Evolutionary conservation across 2,329 filamentous ascomycete genomes (phyloP).

Genomic region (Colletotrichum lentis): DNA sequence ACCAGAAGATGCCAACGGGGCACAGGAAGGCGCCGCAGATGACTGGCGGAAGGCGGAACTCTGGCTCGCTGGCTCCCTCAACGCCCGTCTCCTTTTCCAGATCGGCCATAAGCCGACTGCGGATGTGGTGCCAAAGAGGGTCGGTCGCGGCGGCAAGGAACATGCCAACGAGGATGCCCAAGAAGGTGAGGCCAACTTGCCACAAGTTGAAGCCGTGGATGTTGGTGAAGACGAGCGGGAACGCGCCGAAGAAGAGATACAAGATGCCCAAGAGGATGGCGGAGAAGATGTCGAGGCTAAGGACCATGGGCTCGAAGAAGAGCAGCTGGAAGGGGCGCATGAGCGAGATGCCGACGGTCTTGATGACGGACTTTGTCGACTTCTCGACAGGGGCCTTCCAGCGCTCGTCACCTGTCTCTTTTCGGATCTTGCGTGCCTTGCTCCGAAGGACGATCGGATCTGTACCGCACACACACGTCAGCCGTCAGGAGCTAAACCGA

Average conservation of each 20-base stretch:
- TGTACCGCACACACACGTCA: slow-evolving; percentile 41
- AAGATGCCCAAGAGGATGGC: slow-evolving; percentile 87
- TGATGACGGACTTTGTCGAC: slow-evolving; percentile 70
- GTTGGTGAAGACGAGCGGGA: slow-evolving; percentile 77
- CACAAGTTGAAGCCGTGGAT: slow-evolving; percentile 81
- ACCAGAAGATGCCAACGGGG: slow-evolving; percentile 84
- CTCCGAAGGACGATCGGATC: slow-evolving; percentile 74
- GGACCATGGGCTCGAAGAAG: slow-evolving; percentile 82
- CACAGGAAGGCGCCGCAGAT: slow-evolving; percentile 80
- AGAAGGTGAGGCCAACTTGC: slow-evolving; percentile 81
- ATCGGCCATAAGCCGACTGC: slow-evolving; percentile 64
- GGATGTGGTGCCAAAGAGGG: slow-evolving; percentile 71
- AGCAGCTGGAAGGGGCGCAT: slow-evolving; percentile 82
- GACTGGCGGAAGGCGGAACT: slow-evolving; percentile 81
- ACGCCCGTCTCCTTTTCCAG: slow-evolving; percentile 60
- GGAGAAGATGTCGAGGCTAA: slow-evolving; percentile 82
- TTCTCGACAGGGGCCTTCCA: slow-evolving; percentile 83
- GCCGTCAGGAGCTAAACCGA: slow-evolving; percentile 3
- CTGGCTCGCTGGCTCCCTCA: slow-evolving; percentile 75
- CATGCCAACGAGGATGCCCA: slow-evolving; percentile 76
- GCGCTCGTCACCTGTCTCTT: slow-evolving; percentile 78
- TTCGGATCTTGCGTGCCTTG: slow-evolving; percentile 75
- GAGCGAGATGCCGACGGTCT: slow-evolving; percentile 66
- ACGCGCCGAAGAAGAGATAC: slow-evolving; percentile 92
- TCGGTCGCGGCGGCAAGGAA: slow-evolving; percentile 67